phyloP scores from a whole-genome alignment of 805 yeast species.

The Pichia exigua region DNA sequence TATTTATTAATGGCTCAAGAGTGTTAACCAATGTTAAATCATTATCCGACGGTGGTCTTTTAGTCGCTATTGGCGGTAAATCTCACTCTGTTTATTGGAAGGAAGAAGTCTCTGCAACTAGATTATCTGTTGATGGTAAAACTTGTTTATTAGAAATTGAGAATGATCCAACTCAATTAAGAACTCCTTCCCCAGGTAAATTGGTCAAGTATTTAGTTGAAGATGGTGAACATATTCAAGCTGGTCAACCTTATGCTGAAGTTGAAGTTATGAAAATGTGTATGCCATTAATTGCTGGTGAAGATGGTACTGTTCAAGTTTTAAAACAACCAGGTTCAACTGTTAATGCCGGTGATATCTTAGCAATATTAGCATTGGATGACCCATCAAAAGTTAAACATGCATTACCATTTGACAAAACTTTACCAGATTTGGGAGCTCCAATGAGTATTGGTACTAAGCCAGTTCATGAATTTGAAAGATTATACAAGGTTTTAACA shows the following conservation, averaged over 20 bases:
- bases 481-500: conserved; percentile 50
- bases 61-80: conserved; percentile 81
- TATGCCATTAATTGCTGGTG: conserved; percentile 93
- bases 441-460: conserved; percentile 79
- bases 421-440: conserved; percentile 80
- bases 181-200: conserved; percentile 99
- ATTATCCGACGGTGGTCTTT: conserved; percentile 91
- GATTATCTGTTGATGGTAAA: conserved; percentile 90
- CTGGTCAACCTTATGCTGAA: conserved; percentile 96
- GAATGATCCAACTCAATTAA: conserved; percentile 96
- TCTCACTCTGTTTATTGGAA: conserved; percentile 97
- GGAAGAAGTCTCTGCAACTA: conserved; percentile 92
- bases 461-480: conserved; percentile 66
- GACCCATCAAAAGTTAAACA: conserved; percentile 97
- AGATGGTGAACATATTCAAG: conserved; percentile 83
- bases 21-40: conserved; percentile 79
- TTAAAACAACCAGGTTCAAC: conserved; percentile 99
- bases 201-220: conserved; percentile 89
- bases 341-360: conserved; percentile 90
- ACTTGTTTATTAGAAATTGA: conserved; percentile 91
- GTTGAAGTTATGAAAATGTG: conserved; percentile 99
- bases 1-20: conserved; percentile 90
- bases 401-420: conserved; percentile 91
- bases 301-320: conserved; percentile 85
- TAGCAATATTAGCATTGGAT: conserved; percentile 89